Evolutionary conservation across 805 yeast genomes (phyloP).

Genomic region (Saturnispora zaruensis): DNA sequence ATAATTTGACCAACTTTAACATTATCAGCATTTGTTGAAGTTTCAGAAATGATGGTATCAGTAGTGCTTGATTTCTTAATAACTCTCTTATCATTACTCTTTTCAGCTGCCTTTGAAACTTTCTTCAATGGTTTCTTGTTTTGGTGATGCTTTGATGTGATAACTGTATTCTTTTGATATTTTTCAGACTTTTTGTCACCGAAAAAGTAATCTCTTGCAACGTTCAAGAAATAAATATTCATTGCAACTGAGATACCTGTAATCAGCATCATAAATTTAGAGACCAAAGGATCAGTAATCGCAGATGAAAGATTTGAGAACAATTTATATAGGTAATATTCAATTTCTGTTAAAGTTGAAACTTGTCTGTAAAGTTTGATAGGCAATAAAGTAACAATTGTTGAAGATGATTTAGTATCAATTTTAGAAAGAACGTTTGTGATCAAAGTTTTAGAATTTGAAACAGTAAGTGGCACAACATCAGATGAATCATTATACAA

Average conservation of each 20-base stretch:
- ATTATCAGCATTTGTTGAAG: constrained; percentile 16
- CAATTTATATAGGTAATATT: constrained; percentile 46
- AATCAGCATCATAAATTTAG: constrained; percentile 65
- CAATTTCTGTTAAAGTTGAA: constrained; percentile 47
- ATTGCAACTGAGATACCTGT: constrained; percentile 69
- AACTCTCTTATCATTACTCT: neutral
- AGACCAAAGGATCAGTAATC: constrained; percentile 70
- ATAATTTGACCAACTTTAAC: constrained; percentile 30
- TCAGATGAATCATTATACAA: constrained; percentile 40
- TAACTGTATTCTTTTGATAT: neutral
- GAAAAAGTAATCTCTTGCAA: constrained; percentile 53
- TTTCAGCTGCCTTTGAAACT: neutral
- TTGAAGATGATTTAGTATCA: constrained; percentile 28
- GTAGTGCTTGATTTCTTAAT: neutral
- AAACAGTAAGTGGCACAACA: constrained; percentile 19
- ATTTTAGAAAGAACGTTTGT: constrained; percentile 19
- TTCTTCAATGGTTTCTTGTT: constrained; percentile 8
- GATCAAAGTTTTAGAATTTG: constrained; percentile 29
- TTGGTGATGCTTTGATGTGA: neutral
- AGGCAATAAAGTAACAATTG: constrained; percentile 50
- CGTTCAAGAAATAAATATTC: constrained; percentile 79
- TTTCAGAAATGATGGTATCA: neutral
- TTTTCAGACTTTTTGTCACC: constrained; percentile 13
- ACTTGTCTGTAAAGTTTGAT: constrained; percentile 51
- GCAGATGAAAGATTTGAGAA: constrained; percentile 54